Conservation (phyloP, 805 yeast genomes). For the Zygoascus tannicola region DNA sequence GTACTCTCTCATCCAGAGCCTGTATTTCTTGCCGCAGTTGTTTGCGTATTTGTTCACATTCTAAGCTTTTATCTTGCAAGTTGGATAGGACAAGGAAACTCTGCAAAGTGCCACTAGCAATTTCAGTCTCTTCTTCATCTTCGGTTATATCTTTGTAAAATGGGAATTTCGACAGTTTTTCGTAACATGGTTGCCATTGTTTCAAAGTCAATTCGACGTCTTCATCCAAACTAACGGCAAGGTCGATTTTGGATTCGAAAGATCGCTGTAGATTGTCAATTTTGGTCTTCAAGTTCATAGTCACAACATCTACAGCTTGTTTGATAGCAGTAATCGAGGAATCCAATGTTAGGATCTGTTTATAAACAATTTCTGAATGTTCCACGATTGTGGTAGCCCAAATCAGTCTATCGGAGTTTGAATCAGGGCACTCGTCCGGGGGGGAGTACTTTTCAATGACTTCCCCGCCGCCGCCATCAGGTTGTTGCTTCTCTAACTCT, state of each 20-base stretch:
- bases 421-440: not conserved
- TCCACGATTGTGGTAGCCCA: not conserved
- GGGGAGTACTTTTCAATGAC: not conserved
- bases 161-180: not conserved
- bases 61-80: not conserved
- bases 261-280: conserved; percentile 16
- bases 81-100: not conserved
- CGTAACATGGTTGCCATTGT: conserved; percentile 1
- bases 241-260: conserved; percentile 18
- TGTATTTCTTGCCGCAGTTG: not conserved
- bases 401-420: not conserved
- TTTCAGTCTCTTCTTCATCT: not conserved
- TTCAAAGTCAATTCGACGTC: conserved; percentile 10
- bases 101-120: not conserved
- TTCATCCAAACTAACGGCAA: conserved; percentile 17
- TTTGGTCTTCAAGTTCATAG: conserved; percentile 20
- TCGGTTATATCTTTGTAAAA: not conserved
- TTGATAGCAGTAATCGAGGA: conserved; percentile 15
- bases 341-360: not conserved
- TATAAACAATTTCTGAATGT: not conserved
- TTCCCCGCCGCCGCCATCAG: not conserved
- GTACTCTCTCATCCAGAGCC: not conserved
- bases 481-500: not conserved
- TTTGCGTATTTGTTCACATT: not conserved
- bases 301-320: conserved; percentile 20